Evolutionary conservation across 2,329 filamentous ascomycete genomes (phyloP), one percentile per base, ranked within the genome.

Genomic region (Pseudocercospora crystallina): DNA sequence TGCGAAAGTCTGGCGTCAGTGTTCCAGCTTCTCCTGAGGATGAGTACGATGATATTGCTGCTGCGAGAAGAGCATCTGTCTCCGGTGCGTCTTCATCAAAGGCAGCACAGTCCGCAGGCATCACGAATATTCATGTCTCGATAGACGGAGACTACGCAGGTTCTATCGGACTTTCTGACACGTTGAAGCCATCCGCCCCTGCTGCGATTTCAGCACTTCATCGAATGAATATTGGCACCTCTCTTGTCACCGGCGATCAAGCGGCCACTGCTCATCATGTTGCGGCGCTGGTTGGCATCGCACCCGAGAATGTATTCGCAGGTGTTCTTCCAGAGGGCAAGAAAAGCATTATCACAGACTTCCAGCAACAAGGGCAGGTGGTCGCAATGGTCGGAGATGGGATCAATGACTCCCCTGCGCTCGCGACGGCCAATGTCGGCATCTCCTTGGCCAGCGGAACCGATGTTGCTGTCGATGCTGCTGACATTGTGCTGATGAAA

Each of bases 361-460:
- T 97, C 13, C 90, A 96, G 72, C 76, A 78, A 0, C 71, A 78
- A 43, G 90, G 90, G 54, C 82, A 90, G 62, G 77, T 87, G 43
- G 89, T 97, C 20, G 94, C 89, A 60, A 99, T 99, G 94, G 91
- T 97, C 11, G 91, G 94, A 45, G 94, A 99, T 69, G 94, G 94
- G 36, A 96, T 99, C 80, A 99, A 99, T 71, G 94, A 99, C 74
- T 96, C 90, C 0, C 94, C 94, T 0, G 94, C 94, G 0, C 82
- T 99, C 9, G 94, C 90, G 0, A 95, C 90, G 0, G 91, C 94
- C 9, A 85, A 95, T 61, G 84, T 97, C 26, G 94, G 94, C 57
- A 96, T 99, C 60, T 91, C 91, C 51, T 89, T 99, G 71, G 82
- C 89, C 5, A 90, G 86, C 7, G 94, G 94, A 49, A 97, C 94